Percentiles rank a stretch among this genome's conserved stretches.
Evolutionary conservation across 768 basidiomycete genomes (phyloP).

Genomic region (Lyophyllum decastes): DNA sequence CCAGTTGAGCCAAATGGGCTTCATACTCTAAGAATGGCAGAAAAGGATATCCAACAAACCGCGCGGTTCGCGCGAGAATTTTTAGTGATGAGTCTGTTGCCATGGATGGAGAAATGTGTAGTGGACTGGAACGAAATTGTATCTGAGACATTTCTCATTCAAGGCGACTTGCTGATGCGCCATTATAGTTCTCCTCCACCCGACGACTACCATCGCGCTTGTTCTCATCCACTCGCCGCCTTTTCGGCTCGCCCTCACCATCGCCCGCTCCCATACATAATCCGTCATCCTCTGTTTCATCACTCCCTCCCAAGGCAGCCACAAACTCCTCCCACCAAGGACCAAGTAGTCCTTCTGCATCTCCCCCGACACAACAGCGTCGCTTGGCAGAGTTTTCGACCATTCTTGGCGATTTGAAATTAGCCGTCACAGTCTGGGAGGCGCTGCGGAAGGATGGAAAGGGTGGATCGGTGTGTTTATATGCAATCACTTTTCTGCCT

Average conservation of each 20-base stretch:
- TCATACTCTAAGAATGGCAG: constrained; percentile 56
- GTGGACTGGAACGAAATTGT: constrained; percentile 93
- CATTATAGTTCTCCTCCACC: constrained; percentile 63
- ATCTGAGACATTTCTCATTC: constrained; percentile 15
- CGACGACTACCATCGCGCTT: constrained; percentile 79
- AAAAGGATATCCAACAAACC: constrained; percentile 74
- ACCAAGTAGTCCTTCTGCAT: constrained; percentile 15
- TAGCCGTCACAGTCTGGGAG: constrained; percentile 86
- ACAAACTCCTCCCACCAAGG: constrained; percentile 31
- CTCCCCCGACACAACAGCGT: constrained; percentile 68
- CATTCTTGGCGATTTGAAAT: constrained; percentile 84
- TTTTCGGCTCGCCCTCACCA: constrained; percentile 69
- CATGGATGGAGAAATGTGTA: constrained; percentile 96
- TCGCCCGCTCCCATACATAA: constrained; percentile 44
- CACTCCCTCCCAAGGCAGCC: constrained; percentile 36
- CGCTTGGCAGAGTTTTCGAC: constrained; percentile 97
- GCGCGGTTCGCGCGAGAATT: constrained; percentile 86
- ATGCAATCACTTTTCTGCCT: neutral
- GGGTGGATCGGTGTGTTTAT: constrained; percentile 72
- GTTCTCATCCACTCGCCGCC: constrained; percentile 83
- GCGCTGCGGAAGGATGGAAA: constrained; percentile 83
- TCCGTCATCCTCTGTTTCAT: constrained; percentile 42
- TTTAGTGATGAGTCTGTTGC: constrained; percentile 83
- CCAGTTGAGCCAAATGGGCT: constrained; percentile 27
- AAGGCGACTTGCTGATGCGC: constrained; percentile 8